Evolutionary conservation across 2,329 filamentous ascomycete species (phyloP).

Genomic region (Hirsutella thompsonii): DNA sequence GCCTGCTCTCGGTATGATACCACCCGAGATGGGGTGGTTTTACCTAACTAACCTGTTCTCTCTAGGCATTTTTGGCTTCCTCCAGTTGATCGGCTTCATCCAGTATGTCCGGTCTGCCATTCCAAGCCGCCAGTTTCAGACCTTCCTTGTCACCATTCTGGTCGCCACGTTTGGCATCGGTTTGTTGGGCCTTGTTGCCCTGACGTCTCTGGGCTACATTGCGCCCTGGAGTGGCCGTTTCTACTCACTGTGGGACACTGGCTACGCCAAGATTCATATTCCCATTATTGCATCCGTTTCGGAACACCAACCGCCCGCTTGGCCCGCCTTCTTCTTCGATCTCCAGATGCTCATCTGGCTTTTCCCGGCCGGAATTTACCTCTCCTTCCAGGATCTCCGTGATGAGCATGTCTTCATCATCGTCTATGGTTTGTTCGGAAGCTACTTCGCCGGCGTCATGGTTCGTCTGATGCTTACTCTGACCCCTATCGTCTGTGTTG

Average conservation of each 20-base stretch:
- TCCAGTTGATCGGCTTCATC: conserved; percentile 86
- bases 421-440: conserved; percentile 91
- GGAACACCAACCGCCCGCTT: conserved; percentile 96
- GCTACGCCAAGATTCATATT: conserved; percentile 98
- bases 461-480: conserved; percentile 96
- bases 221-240: conserved; percentile 97
- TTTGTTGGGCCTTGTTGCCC: conserved; percentile 63
- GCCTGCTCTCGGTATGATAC: conserved; percentile 66
- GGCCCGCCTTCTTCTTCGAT: conserved; percentile 99
- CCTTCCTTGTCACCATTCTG: conserved; percentile 66
- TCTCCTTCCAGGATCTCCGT: conserved; percentile 86
- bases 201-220: conserved; percentile 83
- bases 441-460: conserved; percentile 99
- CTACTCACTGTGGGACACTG: conserved; percentile 98
- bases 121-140: conserved; percentile 87
- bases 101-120: conserved; percentile 83
- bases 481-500: conserved; percentile 90
- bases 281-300: conserved; percentile 99
- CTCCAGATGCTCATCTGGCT: conserved; percentile 98
- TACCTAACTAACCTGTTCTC: conserved; percentile 7
- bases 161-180: conserved; percentile 62
- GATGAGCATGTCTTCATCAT: conserved; percentile 98
- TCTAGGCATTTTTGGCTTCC: conserved; percentile 81
- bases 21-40: not conserved
- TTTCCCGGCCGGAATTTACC: conserved; percentile 95